These are phyloP conservation scores for Fremontodendron californicum DNA, from an alignment of 345 rosid species.

Conservation along the genomic window DNA sequence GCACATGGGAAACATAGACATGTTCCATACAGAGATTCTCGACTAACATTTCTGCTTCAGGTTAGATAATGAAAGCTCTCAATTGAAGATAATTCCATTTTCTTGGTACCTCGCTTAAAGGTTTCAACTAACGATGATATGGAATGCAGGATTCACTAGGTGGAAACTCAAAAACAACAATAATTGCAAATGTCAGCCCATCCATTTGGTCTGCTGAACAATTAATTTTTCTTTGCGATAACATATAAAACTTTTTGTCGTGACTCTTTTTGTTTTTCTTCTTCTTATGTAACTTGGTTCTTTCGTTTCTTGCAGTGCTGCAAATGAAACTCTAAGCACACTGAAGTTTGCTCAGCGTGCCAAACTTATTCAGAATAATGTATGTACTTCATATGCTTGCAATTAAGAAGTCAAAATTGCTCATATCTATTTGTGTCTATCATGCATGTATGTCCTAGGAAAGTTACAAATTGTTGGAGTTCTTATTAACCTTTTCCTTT, in stretches of 20 bases:
- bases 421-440: not conserved
- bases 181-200: constrained; percentile 94
- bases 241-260: not conserved
- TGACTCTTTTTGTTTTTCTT: constrained; percentile 2
- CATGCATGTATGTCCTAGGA: constrained; percentile 9
- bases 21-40: constrained; percentile 95
- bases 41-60: constrained; percentile 95
- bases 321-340: constrained; percentile 87
- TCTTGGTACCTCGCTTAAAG: not conserved
- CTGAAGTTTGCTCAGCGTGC: constrained; percentile 97
- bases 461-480: constrained; percentile 17
- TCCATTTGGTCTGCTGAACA: constrained; percentile 61
- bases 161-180: constrained; percentile 92
- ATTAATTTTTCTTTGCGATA: constrained; percentile 12
- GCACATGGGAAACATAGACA: constrained; percentile 95
- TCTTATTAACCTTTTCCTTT: constrained; percentile 19
- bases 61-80: constrained; percentile 37
- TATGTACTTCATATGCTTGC: constrained; percentile 26
- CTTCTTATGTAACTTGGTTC: constrained; percentile 18
- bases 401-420: not conserved
- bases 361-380: constrained; percentile 92
- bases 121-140: constrained; percentile 9
- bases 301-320: constrained; percentile 54
- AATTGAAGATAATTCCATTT: constrained; percentile 3
- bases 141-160: constrained; percentile 86